These are phyloP conservation scores for Euphorbia pulcherrima DNA, from an alignment of 345 rosid species.

Conservation along the genomic window DNA sequence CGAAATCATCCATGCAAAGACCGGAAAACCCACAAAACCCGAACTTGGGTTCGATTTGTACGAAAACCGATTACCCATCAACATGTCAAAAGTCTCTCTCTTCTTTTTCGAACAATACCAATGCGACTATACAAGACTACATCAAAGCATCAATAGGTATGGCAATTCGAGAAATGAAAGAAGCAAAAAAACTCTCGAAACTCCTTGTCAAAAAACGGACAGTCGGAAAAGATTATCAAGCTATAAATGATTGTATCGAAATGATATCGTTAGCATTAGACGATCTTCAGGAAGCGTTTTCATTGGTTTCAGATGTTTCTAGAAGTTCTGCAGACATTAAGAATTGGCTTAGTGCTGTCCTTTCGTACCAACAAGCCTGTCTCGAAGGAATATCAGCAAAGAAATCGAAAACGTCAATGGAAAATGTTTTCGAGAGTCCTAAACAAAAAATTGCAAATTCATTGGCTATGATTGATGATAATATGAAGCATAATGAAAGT, in stretches of 20 bases:
- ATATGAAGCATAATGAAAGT: background rate
- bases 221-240: background rate
- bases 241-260: conserved; percentile 1
- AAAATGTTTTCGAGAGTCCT: background rate
- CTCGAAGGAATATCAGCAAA: background rate
- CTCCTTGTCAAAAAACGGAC: background rate
- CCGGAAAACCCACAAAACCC: background rate
- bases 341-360: conserved; percentile 4
- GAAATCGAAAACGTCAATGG: background rate
- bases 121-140: background rate
- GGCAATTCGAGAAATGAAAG: background rate
- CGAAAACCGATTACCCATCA: background rate
- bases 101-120: background rate
- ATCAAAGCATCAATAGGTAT: background rate
- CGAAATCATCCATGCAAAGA: too few species aligned
- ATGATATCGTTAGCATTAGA: background rate
- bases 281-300: background rate
- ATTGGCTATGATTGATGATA: background rate
- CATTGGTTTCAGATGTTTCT: background rate
- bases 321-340: background rate
- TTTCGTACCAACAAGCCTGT: conserved; percentile 9
- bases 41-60: background rate
- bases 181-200: background rate
- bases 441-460: background rate
- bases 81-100: background rate